Evolutionary conservation across 768 basidiomycete genomes (phyloP).

Genomic region (Amanita fuliginea): DNA sequence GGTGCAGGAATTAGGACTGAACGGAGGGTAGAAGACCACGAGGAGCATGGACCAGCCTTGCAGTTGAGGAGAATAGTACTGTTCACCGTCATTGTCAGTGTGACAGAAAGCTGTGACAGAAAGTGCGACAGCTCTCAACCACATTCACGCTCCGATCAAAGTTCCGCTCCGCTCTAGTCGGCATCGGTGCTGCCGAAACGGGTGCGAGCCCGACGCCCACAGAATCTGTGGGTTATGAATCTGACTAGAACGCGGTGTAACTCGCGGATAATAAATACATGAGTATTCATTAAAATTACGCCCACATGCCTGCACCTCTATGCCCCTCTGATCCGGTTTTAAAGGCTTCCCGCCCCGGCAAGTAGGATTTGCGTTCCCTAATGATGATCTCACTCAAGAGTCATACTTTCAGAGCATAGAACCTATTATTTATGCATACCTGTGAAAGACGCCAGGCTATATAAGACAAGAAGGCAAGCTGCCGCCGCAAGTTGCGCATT

Average conservation of each 20-base stretch:
- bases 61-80: background rate
- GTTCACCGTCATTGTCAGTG: background rate
- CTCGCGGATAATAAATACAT: too few species aligned
- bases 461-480: background rate
- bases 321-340: background rate
- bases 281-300: too few species aligned
- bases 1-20: conserved; percentile 1
- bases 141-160: background rate
- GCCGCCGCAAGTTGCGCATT: background rate
- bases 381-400: background rate
- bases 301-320: background rate
- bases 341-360: too few species aligned
- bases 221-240: background rate
- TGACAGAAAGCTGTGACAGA: too few species aligned
- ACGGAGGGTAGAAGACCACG: background rate
- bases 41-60: conserved; percentile 7
- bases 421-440: background rate
- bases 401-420: background rate
- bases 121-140: background rate
- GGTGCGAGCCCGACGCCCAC: background rate
- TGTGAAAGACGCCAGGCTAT: background rate
- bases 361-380: too few species aligned
- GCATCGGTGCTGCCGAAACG: background rate
- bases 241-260: too few species aligned
- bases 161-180: too few species aligned